Base-by-base conservation (phyloP, 768 basidiomycete genomes). In the Boletus patriciae region DNA sequence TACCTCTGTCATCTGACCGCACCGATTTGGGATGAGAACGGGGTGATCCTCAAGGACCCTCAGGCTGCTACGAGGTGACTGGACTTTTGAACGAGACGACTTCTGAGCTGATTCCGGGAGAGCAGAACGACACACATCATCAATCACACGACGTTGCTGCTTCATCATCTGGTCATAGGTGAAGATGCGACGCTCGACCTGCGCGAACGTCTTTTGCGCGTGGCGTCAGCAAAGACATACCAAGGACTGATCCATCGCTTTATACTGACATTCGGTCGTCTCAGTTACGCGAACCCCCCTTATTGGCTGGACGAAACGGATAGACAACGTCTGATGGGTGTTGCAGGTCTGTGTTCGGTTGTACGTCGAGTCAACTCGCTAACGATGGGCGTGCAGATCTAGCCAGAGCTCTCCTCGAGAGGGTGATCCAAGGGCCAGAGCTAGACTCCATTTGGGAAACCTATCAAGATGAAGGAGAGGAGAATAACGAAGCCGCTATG, bases 371-470 rank as follows among this genome's bases (percentile, higher is more conserved):
- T 38, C 38, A 50, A 23, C 27, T 54, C 52, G 34, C 49, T 58
- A 27, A 62, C 50, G 31, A 49, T 40, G 42, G 44, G 52, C 29
- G 46, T 29, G 37, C 46, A 89, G 87, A 83, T 49, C 70, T 83
- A 58, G 80, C 86, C 9, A 77, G 81, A 60, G 80, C 83, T 21
- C 76, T 89, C 19, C 69, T 89, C 47, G 86, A 88, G 52, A 69
- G 80, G 21, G 83, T 88, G n/a, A 81, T 88, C 27, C 85, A 86
- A 63, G 87, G 87, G 0, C 87, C 87, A 8, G 86, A 89, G 62
- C 74, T 77, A n/a, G 87, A 88, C 59, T 76, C 74, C 46, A 78
- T 87, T 23, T 88, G 84, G 82, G 78, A 76, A 54, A 82, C 82
- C 10, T 87, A 81, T 66, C 82, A 85, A 56, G 67, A 72, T 18